These are phyloP conservation scores for Teratosphaeria nubilosa DNA, from an alignment of 2,329 filamentous ascomycete genomes.

Conservation along the genomic window DNA sequence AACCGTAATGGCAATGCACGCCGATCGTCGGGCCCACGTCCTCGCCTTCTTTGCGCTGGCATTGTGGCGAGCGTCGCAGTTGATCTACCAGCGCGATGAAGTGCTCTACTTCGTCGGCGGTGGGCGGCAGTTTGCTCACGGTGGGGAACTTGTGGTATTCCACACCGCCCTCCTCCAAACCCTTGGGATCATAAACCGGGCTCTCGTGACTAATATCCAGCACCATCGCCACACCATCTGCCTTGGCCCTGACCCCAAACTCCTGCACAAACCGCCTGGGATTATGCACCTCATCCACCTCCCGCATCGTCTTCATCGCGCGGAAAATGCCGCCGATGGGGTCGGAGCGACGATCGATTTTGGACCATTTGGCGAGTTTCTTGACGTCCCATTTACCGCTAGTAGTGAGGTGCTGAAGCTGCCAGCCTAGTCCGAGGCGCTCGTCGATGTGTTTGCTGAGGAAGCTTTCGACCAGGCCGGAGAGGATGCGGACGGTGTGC, in stretches of 20 bases:
- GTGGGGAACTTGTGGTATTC: conserved; percentile 73
- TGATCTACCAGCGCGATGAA: conserved; percentile 51
- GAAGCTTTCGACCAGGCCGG: conserved; percentile 76
- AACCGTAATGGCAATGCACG: conserved; percentile 93
- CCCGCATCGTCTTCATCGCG: conserved; percentile 85
- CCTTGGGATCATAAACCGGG: conserved; percentile 72
- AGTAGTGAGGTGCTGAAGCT: conserved; percentile 76
- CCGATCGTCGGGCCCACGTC: conserved; percentile 45
- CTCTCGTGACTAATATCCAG: conserved; percentile 87
- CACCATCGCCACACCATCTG: conserved; percentile 41
- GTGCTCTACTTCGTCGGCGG: conserved; percentile 47
- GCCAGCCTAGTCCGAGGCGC: conserved; percentile 76
- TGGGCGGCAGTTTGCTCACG: conserved; percentile 80
- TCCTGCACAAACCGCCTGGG: conserved; percentile 59
- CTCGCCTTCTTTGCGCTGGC: neutral
- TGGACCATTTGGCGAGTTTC: conserved; percentile 58
- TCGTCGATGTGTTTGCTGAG: conserved; percentile 63
- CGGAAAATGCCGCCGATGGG: conserved; percentile 72
- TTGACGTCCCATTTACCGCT: conserved; percentile 98
- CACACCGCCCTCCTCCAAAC: conserved; percentile 35
- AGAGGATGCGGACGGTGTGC: conserved; percentile 61
- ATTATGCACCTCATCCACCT: conserved; percentile 75
- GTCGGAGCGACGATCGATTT: conserved; percentile 13
- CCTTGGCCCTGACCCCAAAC: conserved; percentile 58
- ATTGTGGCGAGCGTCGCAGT: conserved; percentile 15